These are phyloP conservation scores for Verticillium zaregamsianum DNA, from an alignment of 2,329 filamentous ascomycete genomes.

Conservation along the genomic window DNA sequence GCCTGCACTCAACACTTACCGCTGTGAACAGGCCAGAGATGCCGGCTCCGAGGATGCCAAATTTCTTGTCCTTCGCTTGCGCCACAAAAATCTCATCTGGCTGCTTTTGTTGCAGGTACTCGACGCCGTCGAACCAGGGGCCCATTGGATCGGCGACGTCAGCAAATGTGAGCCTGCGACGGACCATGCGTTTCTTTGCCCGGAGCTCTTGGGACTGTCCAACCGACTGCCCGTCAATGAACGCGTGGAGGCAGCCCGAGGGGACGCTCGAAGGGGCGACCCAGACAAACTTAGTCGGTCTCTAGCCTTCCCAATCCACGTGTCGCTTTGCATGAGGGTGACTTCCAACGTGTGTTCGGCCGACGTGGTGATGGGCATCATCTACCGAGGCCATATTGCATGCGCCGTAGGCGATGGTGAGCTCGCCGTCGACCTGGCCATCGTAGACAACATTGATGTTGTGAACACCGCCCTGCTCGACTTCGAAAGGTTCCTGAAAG, in stretches of 20 bases:
- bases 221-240: constrained; percentile 12
- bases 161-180: constrained; percentile 8
- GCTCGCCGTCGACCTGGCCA: constrained; percentile 14
- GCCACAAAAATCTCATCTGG: constrained; percentile 16
- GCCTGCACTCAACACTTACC: constrained; percentile 5
- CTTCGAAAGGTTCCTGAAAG: constrained; percentile 5
- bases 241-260: constrained; percentile 16
- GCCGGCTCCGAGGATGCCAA: constrained; percentile 32
- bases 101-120: constrained; percentile 19
- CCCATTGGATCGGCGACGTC: constrained; percentile 13
- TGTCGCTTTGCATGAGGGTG: constrained; percentile 18
- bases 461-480: constrained; percentile 11
- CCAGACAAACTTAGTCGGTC: constrained; percentile 18
- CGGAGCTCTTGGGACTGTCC: constrained; percentile 14
- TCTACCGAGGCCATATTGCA: constrained; percentile 5
- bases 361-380: constrained; percentile 13
- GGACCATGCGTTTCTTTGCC: constrained; percentile 8
- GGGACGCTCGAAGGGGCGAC: constrained; percentile 6
- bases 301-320: constrained; percentile 7
- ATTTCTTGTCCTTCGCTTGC: constrained; percentile 17
- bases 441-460: constrained; percentile 17
- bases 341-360: constrained; percentile 15
- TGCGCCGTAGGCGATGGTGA: constrained; percentile 13
- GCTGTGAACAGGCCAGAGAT: constrained; percentile 28
- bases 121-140: constrained; percentile 20